Evolutionary conservation across 2,329 filamentous ascomycete species (phyloP), one percentile per base, ranked within the genome.

Genomic region (Lachnum nothofagi): DNA sequence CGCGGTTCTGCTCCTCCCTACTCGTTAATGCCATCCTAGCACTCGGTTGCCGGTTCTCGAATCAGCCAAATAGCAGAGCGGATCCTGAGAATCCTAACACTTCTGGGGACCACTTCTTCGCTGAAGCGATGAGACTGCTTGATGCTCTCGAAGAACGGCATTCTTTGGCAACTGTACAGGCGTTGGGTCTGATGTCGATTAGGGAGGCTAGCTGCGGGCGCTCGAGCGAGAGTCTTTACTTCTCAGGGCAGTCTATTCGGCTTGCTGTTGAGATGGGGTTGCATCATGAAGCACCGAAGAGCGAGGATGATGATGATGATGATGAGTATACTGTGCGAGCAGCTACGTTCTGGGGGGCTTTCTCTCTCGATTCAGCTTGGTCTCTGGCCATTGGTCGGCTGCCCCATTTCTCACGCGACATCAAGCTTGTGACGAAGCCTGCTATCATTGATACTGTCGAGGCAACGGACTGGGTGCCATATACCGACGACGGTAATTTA

Each of bases 101-200:
- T 5, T 77, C 84, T 0, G 85, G 85, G 3, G 82, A 88, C 52
- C 79, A 86, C 62, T 89, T 88, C 66, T 89, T 87, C 65, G 78
- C 79, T 44, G 85, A 89, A 62, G 76, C 80, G 5, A 75, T 78
- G 54, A 71, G 80, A 9, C 70, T 88, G 0, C 72, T 86, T 25
- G 85, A 93, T 48, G 72, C 78, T 44, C 29, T 49, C 16, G 66
- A 68, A 1, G 69, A 85, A 49, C 78, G 80, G 46, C 77, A 85
- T 51, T 76, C 67, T 7, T 67, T 89, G 24, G 86, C 85, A 2
- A 88, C 83, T 4, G 82, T 87, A 38, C 86, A 90, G 68, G 85
- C 86, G 1, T 69, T 90, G 16, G 84, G 84, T 5, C 78, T 90
- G 58, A 86, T 91, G 83, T 83, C 83, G 5, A 81, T 88, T 54